A percentile compares a stretch with the other conserved stretches of the same genome.
Conservation (phyloP, 768 basidiomycete genomes). For the Strobilomyces confusus region DNA sequence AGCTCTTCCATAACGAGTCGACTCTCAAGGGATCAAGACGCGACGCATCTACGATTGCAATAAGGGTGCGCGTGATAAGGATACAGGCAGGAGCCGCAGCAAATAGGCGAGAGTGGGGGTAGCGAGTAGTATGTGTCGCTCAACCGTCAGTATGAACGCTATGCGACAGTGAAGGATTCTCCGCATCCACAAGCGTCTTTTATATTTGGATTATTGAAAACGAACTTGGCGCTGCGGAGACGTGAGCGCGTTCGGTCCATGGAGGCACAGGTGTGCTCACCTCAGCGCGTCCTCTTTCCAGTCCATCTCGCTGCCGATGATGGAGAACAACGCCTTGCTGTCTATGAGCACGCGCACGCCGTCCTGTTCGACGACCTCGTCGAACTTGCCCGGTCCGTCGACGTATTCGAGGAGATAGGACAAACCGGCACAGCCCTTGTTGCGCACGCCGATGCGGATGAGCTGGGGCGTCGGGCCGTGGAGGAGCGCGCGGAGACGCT, state of each 20-base stretch:
- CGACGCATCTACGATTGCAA: slow-evolving; percentile 10
- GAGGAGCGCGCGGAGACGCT: slow-evolving; percentile 66
- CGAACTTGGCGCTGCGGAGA: slow-evolving; percentile 65
- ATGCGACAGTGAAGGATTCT: slow-evolving; percentile 75
- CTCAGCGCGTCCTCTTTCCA: slow-evolving; percentile 93
- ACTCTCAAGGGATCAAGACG: not conserved
- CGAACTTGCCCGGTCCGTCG: slow-evolving; percentile 83
- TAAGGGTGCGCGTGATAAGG: slow-evolving; percentile 22
- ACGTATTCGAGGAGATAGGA: slow-evolving; percentile 91
- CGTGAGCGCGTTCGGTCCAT: not conserved
- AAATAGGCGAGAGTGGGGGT: slow-evolving; percentile 7
- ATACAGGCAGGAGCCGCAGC: slow-evolving; percentile 23
- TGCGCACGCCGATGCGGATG: slow-evolving; percentile 92
- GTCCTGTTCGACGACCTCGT: slow-evolving; percentile 95
- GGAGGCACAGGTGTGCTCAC: slow-evolving; percentile 31
- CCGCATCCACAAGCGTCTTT: slow-evolving; percentile 94
- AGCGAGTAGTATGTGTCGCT: slow-evolving; percentile 4
- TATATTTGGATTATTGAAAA: slow-evolving; percentile 89
- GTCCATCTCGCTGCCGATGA: slow-evolving; percentile 99
- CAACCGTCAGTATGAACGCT: slow-evolving; percentile 8
- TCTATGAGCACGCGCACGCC: slow-evolving; percentile 93
- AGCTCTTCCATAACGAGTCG: slow-evolving; percentile 5
- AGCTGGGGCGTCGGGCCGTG: slow-evolving; percentile 85
- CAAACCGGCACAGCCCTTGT: slow-evolving; percentile 95
- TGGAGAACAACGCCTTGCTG: slow-evolving; percentile 93